Base-by-base conservation (phyloP, 2,329 filamentous ascomycete genomes). In the Cercospora janseana region DNA sequence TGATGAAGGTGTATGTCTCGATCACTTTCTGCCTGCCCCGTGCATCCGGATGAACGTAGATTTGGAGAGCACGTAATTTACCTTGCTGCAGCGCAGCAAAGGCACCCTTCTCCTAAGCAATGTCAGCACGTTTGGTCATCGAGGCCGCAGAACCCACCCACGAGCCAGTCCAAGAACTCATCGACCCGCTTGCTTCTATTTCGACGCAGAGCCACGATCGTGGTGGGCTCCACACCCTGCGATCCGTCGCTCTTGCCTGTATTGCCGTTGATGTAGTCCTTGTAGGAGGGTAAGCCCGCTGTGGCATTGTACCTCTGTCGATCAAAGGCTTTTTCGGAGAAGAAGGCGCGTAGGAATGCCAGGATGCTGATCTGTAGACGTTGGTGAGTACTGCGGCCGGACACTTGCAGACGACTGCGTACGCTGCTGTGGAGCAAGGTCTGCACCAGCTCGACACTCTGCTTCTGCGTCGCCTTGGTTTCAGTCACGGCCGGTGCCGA, bases 1-100 rank as follows among this genome's bases (percentile, higher is more conserved):
- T 73, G 4, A 67, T 69, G 55, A 78, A 78, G 1, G 70, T 75
- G 59, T 78, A 79, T 4, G 68, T 70, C 60, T 79, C 76, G 8
- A 78, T 41, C n/a, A 77, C 68, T 42, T 61, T 54, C 26, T 59
- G 41, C 2, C 60, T 58, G 4, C 63, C 50, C 13, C 69, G 56
- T 15, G 66, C 66, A 52, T 73, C 66, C 23, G 70, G 65, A 49
- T 72, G 69, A 15, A 79, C 67, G 27, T 70, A 73, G 24, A 79
- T 56, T 51, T 77, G 72, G n/a, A 79, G 51, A 2, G 70, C 69
- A 21, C 69, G 66, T 3, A 79, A 66, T 18, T 69, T 64, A 21
- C 70, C 70, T 16, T 65, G 66, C 40, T 68, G 61, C 4, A 79
- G 56, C 4, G 74, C 74, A 13, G 73, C 68, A 55, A 77, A 78